Conservation (phyloP, 495 filamentous ascomycete species). For the Podospora appendiculata region DNA sequence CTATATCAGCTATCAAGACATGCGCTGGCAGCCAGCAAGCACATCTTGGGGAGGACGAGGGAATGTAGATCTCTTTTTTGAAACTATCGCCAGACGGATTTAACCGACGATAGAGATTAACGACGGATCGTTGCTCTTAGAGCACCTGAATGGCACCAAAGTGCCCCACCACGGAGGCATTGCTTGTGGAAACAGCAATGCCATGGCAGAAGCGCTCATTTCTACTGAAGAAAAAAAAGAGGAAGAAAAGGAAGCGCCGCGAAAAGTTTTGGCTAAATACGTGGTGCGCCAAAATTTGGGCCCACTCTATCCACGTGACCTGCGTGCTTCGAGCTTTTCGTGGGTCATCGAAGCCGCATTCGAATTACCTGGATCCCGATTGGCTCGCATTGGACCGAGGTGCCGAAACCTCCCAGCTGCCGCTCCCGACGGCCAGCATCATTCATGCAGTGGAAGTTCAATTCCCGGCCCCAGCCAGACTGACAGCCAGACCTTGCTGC, state of each 20-base stretch:
- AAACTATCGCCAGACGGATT: constrained; percentile 47
- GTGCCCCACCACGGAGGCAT: constrained; percentile 25
- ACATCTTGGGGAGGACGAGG: constrained; percentile 9
- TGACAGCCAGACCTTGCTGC: too few relatives aligned
- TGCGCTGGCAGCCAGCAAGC: background rate
- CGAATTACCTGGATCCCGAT: constrained; percentile 18
- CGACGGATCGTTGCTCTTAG: constrained; percentile 49
- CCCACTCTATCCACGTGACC: background rate
- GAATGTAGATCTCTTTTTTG: constrained; percentile 52
- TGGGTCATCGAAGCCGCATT: constrained; percentile 10
- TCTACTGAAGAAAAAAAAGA: constrained; percentile 42
- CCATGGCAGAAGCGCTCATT: constrained; percentile 35
- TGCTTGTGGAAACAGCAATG: constrained; percentile 25
- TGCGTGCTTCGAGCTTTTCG: background rate
- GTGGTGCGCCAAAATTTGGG: constrained; percentile 16
- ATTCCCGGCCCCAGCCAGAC: background rate
- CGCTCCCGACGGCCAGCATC: background rate
- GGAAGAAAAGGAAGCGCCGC: constrained; percentile 11
- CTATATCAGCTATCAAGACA: too few relatives aligned
- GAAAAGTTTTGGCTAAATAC: background rate
- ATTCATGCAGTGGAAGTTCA: constrained; percentile 1
- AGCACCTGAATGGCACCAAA: constrained; percentile 33
- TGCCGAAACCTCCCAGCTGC: constrained; percentile 9
- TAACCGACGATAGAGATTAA: constrained; percentile 49
- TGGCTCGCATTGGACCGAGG: constrained; percentile 25